phyloP scores from a whole-genome alignment of 2,329 filamentous ascomycete species.

The Beauveria australis region DNA sequence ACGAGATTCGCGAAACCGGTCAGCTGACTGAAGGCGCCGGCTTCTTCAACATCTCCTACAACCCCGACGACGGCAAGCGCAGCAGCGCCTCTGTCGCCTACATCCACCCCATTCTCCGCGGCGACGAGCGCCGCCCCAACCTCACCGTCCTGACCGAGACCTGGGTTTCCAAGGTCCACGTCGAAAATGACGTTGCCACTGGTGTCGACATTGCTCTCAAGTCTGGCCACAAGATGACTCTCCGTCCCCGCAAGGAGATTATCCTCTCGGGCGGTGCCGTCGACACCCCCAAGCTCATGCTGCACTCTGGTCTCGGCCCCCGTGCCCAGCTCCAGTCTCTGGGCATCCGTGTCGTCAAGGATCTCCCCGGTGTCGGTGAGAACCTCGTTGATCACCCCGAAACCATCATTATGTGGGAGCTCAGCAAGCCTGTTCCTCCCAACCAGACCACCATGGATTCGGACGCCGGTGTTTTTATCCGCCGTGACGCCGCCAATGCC shows the following conservation, averaged over 20 bases:
- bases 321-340: conserved; percentile 44
- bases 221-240: conserved; percentile 41
- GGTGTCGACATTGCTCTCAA: conserved; percentile 60
- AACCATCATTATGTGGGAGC: conserved; percentile 62
- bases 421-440: conserved; percentile 64
- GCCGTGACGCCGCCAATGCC: conserved; percentile 65
- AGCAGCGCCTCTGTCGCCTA: conserved; percentile 87
- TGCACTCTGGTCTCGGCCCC: conserved; percentile 50
- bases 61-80: conserved; percentile 76
- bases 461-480: conserved; percentile 81
- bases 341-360: conserved; percentile 46
- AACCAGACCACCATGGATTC: conserved; percentile 89
- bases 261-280: conserved; percentile 74
- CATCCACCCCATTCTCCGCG: conserved; percentile 81
- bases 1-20: conserved; percentile 67
- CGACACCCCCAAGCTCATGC: conserved; percentile 64
- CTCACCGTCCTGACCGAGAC: conserved; percentile 80
- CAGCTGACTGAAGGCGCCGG: conserved; percentile 69
- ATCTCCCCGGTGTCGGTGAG: conserved; percentile 52
- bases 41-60: conserved; percentile 88
- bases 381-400: conserved; percentile 55
- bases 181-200: conserved; percentile 60
- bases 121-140: conserved; percentile 75
- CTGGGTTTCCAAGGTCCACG: conserved; percentile 76
- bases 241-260: conserved; percentile 65